Conservation (phyloP, 2,329 filamentous ascomycete genomes). For the Phyllosticta paracitricarpa region DNA sequence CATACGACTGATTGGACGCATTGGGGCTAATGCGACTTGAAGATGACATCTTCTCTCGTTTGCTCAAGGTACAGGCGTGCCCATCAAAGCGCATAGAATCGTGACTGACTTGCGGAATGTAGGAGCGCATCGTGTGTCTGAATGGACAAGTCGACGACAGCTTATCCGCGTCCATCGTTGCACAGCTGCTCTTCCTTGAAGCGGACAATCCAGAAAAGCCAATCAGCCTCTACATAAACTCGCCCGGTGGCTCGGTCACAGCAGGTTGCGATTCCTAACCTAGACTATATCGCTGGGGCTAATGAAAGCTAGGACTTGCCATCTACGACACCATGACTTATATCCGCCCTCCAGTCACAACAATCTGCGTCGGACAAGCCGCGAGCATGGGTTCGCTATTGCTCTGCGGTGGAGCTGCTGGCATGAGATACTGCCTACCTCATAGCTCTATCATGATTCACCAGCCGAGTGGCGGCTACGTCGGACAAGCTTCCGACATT, state of each 20-base stretch:
- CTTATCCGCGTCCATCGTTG: slow-evolving; percentile 86
- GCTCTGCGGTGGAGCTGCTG: slow-evolving; percentile 73
- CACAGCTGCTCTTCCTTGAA: slow-evolving; percentile 95
- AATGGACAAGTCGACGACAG: slow-evolving; percentile 87
- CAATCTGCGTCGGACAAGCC: slow-evolving; percentile 88
- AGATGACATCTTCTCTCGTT: slow-evolving; percentile 37
- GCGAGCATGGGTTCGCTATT: slow-evolving; percentile 91
- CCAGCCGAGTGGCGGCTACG: slow-evolving; percentile 73
- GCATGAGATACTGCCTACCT: slow-evolving; percentile 81
- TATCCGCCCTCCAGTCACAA: slow-evolving; percentile 84
- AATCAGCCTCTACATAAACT: slow-evolving; percentile 97
- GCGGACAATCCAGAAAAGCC: slow-evolving; percentile 90
- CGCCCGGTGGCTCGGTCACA: slow-evolving; percentile 83
- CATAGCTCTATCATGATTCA: slow-evolving; percentile 96
- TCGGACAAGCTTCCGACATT: slow-evolving; percentile 66
- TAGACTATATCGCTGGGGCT: slow-evolving; percentile 15
- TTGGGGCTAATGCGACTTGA: slow-evolving; percentile 1
- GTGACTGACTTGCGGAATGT: not conserved
- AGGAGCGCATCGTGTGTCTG: slow-evolving; percentile 90
- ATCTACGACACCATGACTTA: slow-evolving; percentile 99
- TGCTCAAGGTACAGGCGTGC: slow-evolving; percentile 27
- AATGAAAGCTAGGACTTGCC: slow-evolving; percentile 43
- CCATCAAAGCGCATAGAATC: not conserved
- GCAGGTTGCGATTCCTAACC: slow-evolving; percentile 43
- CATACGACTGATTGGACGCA: not conserved